A percentile compares a stretch with the other conserved stretches of the same genome.
phyloP scores from a whole-genome alignment of 2,329 filamentous ascomycete genomes.

The Xylariales sp. region DNA sequence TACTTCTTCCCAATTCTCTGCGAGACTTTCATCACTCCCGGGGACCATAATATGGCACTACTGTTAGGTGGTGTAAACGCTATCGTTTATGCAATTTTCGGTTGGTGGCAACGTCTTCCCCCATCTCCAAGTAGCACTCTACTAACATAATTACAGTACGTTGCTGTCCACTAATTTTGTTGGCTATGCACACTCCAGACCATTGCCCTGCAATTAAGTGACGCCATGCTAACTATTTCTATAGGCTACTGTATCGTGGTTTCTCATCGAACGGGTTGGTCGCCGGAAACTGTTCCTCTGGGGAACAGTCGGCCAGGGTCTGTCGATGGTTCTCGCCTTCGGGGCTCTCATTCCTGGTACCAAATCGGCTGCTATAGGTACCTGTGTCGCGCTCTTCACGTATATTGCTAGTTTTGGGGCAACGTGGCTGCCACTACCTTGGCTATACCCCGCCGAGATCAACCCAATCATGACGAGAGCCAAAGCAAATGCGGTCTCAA shows the following conservation, averaged over 20 bases:
- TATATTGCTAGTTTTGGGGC: slow-evolving; percentile 78
- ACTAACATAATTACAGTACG: slow-evolving; percentile 35
- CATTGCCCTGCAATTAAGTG: neutral
- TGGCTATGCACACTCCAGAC: neutral
- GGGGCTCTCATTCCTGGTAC: slow-evolving; percentile 74
- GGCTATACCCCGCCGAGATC: slow-evolving; percentile 67
- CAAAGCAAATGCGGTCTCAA: slow-evolving; percentile 65
- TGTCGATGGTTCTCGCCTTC: slow-evolving; percentile 71
- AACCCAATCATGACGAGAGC: slow-evolving; percentile 61
- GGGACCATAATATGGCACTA: slow-evolving; percentile 59
- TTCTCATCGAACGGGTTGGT: slow-evolving; percentile 61
- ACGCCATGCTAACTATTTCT: slow-evolving; percentile 20
- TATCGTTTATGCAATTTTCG: slow-evolving; percentile 71
- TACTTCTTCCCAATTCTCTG: slow-evolving; percentile 73
- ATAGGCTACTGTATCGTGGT: slow-evolving; percentile 62
- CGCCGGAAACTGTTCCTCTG: slow-evolving; percentile 60
- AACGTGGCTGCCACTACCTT: slow-evolving; percentile 72
- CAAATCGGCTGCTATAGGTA: slow-evolving; percentile 71
- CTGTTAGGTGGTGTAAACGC: slow-evolving; percentile 67
- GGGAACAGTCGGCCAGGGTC: slow-evolving; percentile 59
- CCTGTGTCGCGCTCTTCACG: slow-evolving; percentile 74
- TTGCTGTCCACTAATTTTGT: neutral
- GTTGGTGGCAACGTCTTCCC: slow-evolving; percentile 17
- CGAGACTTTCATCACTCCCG: slow-evolving; percentile 54
- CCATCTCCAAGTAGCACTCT: neutral